Evolutionary conservation across 768 basidiomycete species (phyloP).

Genomic region (Ephemerocybe angulata): DNA sequence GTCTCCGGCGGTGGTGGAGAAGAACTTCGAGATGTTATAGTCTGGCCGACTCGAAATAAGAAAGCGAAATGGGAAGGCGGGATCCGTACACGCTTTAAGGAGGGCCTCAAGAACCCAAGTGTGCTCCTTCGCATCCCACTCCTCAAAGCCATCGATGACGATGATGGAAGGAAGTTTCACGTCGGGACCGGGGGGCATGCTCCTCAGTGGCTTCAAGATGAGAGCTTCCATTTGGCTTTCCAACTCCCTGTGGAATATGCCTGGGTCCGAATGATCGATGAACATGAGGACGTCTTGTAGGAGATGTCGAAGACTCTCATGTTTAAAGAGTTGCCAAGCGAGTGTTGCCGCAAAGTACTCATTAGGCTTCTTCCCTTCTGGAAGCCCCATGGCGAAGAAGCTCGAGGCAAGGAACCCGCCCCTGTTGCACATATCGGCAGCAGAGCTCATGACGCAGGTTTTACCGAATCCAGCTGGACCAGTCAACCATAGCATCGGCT

Average conservation of each 20-base stretch:
- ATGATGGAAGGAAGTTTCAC: neutral
- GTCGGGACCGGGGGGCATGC: neutral
- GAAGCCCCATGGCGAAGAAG: constrained; percentile 9
- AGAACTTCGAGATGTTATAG: neutral
- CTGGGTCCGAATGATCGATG: neutral
- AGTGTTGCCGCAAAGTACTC: neutral
- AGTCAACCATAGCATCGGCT: neutral
- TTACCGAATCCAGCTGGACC: constrained; percentile 11
- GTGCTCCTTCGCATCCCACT: constrained; percentile 4
- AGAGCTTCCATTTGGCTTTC: neutral
- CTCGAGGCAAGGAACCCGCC: neutral
- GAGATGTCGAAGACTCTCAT: neutral
- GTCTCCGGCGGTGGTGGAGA: neutral
- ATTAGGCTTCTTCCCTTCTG: neutral
- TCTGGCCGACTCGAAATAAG: constrained; percentile 9
- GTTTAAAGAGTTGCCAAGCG: neutral
- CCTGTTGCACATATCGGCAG: constrained; percentile 3
- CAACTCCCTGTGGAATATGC: neutral
- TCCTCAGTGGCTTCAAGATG: neutral
- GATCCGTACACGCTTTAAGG: neutral
- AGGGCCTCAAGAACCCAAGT: constrained; percentile 5
- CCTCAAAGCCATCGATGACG: constrained; percentile 12
- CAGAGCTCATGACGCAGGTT: constrained; percentile 3
- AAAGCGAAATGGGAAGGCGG: neutral
- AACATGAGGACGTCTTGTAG: neutral